Base-by-base conservation (phyloP, 202 grass and related monocot genomes). In the Elaeis oleifera region DNA sequence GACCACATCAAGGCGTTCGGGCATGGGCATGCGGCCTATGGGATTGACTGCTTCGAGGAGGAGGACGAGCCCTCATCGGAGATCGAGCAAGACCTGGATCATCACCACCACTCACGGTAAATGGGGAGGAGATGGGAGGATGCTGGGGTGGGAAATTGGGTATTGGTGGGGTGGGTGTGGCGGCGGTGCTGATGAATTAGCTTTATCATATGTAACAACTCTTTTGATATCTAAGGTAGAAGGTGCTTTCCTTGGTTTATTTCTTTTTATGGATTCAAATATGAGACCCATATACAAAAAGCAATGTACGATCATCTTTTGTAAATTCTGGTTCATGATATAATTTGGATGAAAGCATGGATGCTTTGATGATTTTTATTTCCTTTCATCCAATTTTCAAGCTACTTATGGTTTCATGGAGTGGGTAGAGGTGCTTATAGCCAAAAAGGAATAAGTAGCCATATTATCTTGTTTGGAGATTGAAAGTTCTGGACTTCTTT, bases 1-100 rank as follows among this genome's bases (percentile, higher is more conserved):
- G 65, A 68, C 28, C 65, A 68, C 52, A 68, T 68, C 65, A 68
- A 56, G 65, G 65, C 65, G 22, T 68, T 68, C 65, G 65, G 65
- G 15, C 25, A 25, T 18, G 65, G 65, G 4, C 65, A 68, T 18
- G 65, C 65, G 0, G 65, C 65, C 65, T 68, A 56, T 16, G 65
- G 65, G 51, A 68, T 68, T 25, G 65, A 68, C 65, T 54, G 26
- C 65, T 68, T 68, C 65, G 65, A 68, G 27, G 65, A 68, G 18
- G 65, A 68, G 16, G 65, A 68, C 27, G 65, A 68, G n/a, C 65
- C 65, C 9, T 68, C 65, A 14, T 68, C 65, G 14, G 65, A 68
- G 65, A 68, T 68, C 65, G 65, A 68, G 52, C 65, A 68, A 54
- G 65, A 68, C 27, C 5, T 23, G 20, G 49, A n/a, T 18, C 44